phyloP scores from a whole-genome alignment of 768 basidiomycete species.

The Naganishia onofrii region DNA sequence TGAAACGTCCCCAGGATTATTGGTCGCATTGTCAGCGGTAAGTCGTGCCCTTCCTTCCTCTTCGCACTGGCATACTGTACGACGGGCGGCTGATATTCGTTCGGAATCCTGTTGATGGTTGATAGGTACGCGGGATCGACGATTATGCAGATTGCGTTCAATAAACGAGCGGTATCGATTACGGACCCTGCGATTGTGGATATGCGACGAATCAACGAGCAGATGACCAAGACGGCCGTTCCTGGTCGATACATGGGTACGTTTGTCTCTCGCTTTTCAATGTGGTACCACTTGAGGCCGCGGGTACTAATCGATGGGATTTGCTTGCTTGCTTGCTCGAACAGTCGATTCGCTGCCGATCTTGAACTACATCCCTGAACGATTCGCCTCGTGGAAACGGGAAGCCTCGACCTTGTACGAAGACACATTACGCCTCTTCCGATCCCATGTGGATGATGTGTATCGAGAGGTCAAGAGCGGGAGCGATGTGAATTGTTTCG shows the following conservation, averaged over 20 bases:
- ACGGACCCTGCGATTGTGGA: slow-evolving; percentile 37
- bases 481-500: slow-evolving; percentile 55
- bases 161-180: slow-evolving; percentile 34
- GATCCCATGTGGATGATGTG: slow-evolving; percentile 33
- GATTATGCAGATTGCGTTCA: slow-evolving; percentile 42
- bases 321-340: too few species aligned
- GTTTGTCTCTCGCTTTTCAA: background rate
- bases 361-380: slow-evolving; percentile 35
- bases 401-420: slow-evolving; percentile 34
- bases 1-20: slow-evolving; percentile 30
- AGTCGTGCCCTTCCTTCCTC: too few species aligned
- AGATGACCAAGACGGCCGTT: slow-evolving; percentile 39
- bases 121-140: slow-evolving; percentile 34
- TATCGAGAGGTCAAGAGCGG: slow-evolving; percentile 13
- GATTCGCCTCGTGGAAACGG: slow-evolving; percentile 38
- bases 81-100: slow-evolving; percentile 30
- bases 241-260: slow-evolving; percentile 36
- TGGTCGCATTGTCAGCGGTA: slow-evolving; percentile 39
- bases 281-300: background rate
- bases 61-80: too few species aligned
- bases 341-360: slow-evolving; percentile 37
- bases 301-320: background rate
- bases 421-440: slow-evolving; percentile 35
- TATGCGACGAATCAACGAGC: slow-evolving; percentile 34
- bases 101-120: slow-evolving; percentile 10